Evolutionary conservation across 2,329 filamentous ascomycete genomes (phyloP).

Genomic region (Colletotrichum sp.): DNA sequence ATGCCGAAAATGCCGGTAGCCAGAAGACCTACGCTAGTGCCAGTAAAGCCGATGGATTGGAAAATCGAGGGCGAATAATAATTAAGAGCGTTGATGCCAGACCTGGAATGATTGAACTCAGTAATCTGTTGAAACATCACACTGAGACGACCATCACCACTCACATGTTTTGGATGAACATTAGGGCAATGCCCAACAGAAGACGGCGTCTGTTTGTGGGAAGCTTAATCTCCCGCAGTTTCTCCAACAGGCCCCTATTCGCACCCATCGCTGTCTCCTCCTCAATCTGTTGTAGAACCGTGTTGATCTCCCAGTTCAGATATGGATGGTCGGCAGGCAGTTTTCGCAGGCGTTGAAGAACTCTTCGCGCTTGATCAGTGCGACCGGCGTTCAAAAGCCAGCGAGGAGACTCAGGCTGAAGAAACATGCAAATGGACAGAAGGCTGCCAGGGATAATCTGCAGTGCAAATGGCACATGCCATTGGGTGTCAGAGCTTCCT

Average conservation of each 20-base stretch:
- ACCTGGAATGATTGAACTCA: too few relatives aligned
- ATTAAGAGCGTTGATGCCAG: slow-evolving; percentile 19
- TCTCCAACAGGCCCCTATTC: background rate
- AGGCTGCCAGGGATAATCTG: slow-evolving; percentile 43
- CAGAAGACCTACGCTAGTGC: slow-evolving; percentile 61
- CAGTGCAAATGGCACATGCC: slow-evolving; percentile 48
- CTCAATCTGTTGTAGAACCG: slow-evolving; percentile 59
- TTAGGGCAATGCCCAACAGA: slow-evolving; percentile 60
- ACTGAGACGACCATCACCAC: background rate
- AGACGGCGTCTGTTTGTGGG: slow-evolving; percentile 49
- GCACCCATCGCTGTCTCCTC: slow-evolving; percentile 45
- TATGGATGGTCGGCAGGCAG: slow-evolving; percentile 41
- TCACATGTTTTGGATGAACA: slow-evolving; percentile 15
- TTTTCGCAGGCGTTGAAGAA: slow-evolving; percentile 43
- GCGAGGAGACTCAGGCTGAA: slow-evolving; percentile 42
- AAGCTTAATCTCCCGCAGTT: slow-evolving; percentile 12
- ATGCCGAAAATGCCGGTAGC: slow-evolving; percentile 71
- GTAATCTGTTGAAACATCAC: too few relatives aligned
- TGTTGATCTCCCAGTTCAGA: slow-evolving; percentile 51
- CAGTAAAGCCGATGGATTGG: slow-evolving; percentile 63
- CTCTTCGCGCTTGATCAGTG: slow-evolving; percentile 39
- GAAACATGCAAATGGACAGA: slow-evolving; percentile 35
- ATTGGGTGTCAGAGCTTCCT: slow-evolving; percentile 28
- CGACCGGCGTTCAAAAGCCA: slow-evolving; percentile 36
- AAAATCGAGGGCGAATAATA: slow-evolving; percentile 64